A percentile compares a stretch with the other conserved stretches of the same genome.
phyloP scores from a whole-genome alignment of 345 rosid genomes.

The Nasturtium officinale region DNA sequence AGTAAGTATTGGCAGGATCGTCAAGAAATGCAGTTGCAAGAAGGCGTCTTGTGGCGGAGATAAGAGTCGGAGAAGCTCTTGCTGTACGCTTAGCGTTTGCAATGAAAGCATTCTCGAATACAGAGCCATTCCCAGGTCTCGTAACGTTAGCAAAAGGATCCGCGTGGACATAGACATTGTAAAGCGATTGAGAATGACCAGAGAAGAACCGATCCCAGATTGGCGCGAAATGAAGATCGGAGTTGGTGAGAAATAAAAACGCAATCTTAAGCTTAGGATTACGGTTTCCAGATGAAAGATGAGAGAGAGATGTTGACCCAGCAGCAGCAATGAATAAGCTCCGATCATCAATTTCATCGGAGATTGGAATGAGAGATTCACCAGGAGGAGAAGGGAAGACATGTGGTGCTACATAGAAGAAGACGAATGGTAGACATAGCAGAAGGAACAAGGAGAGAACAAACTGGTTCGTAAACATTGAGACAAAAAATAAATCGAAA shows the following conservation, averaged over 20 bases:
- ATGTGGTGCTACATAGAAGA: constrained; percentile 57
- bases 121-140: constrained; percentile 47
- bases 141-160: constrained; percentile 74
- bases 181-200: constrained; percentile 44
- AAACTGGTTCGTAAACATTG: constrained; percentile 60
- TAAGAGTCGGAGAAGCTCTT: constrained; percentile 85
- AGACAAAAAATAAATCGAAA: constrained; percentile 22
- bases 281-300: constrained; percentile 56
- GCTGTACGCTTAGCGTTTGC: constrained; percentile 64
- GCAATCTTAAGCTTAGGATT: constrained; percentile 79
- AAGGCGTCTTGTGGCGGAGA: constrained; percentile 91
- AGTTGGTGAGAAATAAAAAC: constrained; percentile 87
- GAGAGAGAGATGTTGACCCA: constrained; percentile 53
- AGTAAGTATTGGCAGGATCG: constrained; percentile 84
- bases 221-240: constrained; percentile 83
- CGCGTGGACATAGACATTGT: constrained; percentile 86
- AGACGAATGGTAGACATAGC: constrained; percentile 52
- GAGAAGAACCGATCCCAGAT: constrained; percentile 78
- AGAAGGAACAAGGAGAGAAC: constrained; percentile 56
- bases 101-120: constrained; percentile 57
- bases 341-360: constrained; percentile 80
- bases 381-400: constrained; percentile 55
- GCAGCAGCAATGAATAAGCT: constrained; percentile 64
- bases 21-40: constrained; percentile 84
- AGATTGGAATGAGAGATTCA: constrained; percentile 60